Conservation (phyloP, 768 basidiomycete species). For the Mycena vitilis region DNA sequence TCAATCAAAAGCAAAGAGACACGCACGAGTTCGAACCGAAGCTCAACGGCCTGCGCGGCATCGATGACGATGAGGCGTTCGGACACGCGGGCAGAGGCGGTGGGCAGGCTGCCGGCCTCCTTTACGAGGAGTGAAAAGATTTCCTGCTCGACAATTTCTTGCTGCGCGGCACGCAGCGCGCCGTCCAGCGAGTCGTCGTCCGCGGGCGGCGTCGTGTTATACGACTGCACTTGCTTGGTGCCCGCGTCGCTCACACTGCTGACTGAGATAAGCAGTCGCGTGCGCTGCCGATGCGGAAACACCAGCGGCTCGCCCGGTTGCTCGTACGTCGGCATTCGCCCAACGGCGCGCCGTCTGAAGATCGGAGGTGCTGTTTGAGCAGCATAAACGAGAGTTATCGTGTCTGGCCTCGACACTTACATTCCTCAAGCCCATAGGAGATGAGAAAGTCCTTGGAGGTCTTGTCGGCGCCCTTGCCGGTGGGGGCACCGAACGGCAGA, state of each 20-base stretch:
- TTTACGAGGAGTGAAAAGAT: constrained; percentile 79
- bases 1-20: constrained; percentile 21
- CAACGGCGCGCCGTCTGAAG: constrained; percentile 79
- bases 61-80: constrained; percentile 83
- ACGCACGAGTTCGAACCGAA: constrained; percentile 80
- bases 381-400: not conserved
- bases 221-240: constrained; percentile 43
- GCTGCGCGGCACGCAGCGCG: constrained; percentile 69
- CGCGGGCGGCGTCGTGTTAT: constrained; percentile 49
- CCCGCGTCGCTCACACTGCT: constrained; percentile 49
- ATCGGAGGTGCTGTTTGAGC: constrained; percentile 63
- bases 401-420: constrained; percentile 40
- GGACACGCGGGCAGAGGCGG: constrained; percentile 81
- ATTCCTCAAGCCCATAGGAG: constrained; percentile 85
- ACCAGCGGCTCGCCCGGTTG: constrained; percentile 56
- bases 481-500: constrained; percentile 74
- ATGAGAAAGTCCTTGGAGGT: constrained; percentile 86
- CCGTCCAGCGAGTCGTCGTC: constrained; percentile 58
- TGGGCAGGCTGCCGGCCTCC: constrained; percentile 82
- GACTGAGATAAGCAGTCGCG: constrained; percentile 73
- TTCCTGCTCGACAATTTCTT: constrained; percentile 83
- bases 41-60: constrained; percentile 75
- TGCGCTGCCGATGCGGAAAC: constrained; percentile 74
- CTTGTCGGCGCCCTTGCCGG: constrained; percentile 82
- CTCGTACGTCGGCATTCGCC: constrained; percentile 67